Conservation (phyloP, 2,329 filamentous ascomycete species). For the Aschersonia sp. region DNA sequence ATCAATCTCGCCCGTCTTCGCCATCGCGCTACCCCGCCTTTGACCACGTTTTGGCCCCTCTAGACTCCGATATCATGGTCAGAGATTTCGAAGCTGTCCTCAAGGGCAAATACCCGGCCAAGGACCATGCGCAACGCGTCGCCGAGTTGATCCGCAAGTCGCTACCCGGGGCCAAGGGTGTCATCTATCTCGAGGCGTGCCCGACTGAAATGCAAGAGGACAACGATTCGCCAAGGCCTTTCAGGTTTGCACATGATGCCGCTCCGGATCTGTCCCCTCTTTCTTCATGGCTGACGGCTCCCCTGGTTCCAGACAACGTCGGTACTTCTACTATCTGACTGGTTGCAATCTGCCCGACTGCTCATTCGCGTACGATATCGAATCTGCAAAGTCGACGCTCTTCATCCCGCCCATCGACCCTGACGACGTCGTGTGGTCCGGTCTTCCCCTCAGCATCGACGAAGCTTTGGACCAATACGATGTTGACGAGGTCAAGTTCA, state of each 20-base stretch:
- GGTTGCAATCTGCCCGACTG: conserved; percentile 72
- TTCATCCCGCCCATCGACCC: conserved; percentile 84
- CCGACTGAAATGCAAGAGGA: conserved; percentile 75
- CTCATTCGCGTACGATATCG: conserved; percentile 68
- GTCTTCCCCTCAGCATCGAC: conserved; percentile 62
- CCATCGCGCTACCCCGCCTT: neutral
- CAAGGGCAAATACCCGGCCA: conserved; percentile 63
- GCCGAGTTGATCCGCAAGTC: conserved; percentile 60
- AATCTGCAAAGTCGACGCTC: conserved; percentile 58
- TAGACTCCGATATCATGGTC: conserved; percentile 13
- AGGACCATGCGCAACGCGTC: conserved; percentile 74
- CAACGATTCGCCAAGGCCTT: conserved; percentile 69
- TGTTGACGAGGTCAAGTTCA: conserved; percentile 62
- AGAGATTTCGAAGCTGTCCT: conserved; percentile 37
- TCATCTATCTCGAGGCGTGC: conserved; percentile 81
- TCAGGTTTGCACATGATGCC: conserved; percentile 44
- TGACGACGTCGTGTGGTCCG: conserved; percentile 88
- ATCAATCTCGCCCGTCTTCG: neutral
- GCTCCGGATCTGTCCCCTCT: neutral
- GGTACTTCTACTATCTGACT: conserved; percentile 89
- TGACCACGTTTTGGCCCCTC: neutral
- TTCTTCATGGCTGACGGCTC: neutral
- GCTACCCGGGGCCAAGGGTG: conserved; percentile 47
- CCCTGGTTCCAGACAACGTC: conserved; percentile 54
- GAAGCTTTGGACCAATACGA: conserved; percentile 70